Conservation (phyloP, 108 stramenopile genomes). For the Fistulifera solaris region DNA sequence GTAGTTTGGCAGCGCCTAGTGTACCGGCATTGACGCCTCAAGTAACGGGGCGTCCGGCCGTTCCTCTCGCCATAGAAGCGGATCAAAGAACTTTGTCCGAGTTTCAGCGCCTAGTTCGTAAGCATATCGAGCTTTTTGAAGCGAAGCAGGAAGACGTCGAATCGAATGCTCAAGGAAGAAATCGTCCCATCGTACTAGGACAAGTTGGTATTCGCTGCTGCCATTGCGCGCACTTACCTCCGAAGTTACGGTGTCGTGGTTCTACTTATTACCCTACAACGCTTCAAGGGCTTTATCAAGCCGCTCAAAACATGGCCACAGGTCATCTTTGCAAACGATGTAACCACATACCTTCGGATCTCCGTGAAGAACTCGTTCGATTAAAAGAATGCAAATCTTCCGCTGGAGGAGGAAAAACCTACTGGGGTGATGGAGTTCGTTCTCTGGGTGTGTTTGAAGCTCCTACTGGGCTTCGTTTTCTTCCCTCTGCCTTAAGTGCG, state of each 20-base stretch:
- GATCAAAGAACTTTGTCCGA: constrained; percentile 22
- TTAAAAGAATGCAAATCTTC: constrained; percentile 17
- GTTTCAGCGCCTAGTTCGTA: constrained; percentile 16
- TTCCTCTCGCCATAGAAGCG: not conserved
- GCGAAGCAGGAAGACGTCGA: constrained; percentile 22
- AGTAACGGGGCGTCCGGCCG: too few species aligned
- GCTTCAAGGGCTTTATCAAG: constrained; percentile 4
- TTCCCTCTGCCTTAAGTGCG: too few species aligned
- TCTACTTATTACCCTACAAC: constrained; percentile 18
- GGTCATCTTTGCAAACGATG: constrained; percentile 19
- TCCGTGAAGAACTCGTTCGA: constrained; percentile 8
- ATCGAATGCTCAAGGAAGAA: constrained; percentile 30
- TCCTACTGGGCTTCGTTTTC: not conserved
- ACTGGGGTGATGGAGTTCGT: constrained; percentile 27
- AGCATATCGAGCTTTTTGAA: constrained; percentile 50
- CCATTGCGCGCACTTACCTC: constrained; percentile 19
- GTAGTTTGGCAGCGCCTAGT: too few species aligned
- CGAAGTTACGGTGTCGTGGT: constrained; percentile 14
- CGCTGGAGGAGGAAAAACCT: constrained; percentile 27
- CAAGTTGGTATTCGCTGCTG: constrained; percentile 48
- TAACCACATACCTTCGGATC: constrained; percentile 9
- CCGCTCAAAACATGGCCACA: constrained; percentile 27
- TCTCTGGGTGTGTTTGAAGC: constrained; percentile 20
- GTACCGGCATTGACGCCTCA: too few species aligned
- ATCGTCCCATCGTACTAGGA: constrained; percentile 25